A percentile compares a stretch with the other conserved stretches of the same genome.
These are phyloP conservation scores for Fusarium tricinctum DNA, from an alignment of 2,329 filamentous ascomycete genomes.

Conservation along the genomic window DNA sequence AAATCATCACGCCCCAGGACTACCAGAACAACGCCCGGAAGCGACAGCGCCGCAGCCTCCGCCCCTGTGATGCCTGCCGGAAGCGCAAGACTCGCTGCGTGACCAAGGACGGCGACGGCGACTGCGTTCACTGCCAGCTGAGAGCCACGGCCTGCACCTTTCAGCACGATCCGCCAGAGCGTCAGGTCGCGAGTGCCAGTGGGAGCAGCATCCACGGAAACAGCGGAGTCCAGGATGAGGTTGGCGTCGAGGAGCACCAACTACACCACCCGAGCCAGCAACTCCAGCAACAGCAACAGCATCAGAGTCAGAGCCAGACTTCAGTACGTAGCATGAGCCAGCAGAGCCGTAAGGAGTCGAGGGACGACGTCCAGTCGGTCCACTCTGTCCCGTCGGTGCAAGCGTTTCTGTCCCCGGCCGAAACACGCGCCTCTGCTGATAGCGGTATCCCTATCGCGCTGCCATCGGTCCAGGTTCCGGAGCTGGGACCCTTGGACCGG, in stretches of 20 bases:
- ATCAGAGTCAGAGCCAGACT: slow-evolving; percentile 24
- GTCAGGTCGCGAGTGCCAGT: slow-evolving; percentile 41
- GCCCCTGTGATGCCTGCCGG: slow-evolving; percentile 54
- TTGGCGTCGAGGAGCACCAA: slow-evolving; percentile 24
- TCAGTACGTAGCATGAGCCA: slow-evolving; percentile 32
- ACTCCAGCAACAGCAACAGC: slow-evolving; percentile 7
- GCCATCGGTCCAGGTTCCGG: slow-evolving; percentile 38
- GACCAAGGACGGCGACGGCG: slow-evolving; percentile 49
- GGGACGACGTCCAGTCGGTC: slow-evolving; percentile 45
- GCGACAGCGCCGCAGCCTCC: slow-evolving; percentile 49
- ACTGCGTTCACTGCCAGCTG: slow-evolving; percentile 51
- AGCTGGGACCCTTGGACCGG: slow-evolving; percentile 36
- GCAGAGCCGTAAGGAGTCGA: slow-evolving; percentile 43
- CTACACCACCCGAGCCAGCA: slow-evolving; percentile 1
- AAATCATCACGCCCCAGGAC: slow-evolving; percentile 53
- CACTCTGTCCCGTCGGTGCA: slow-evolving; percentile 45
- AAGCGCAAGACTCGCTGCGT: slow-evolving; percentile 54
- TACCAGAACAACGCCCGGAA: slow-evolving; percentile 51
- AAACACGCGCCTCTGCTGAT: slow-evolving; percentile 47
- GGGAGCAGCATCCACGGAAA: slow-evolving; percentile 29
- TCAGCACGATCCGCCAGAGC: slow-evolving; percentile 50
- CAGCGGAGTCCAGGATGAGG: slow-evolving; percentile 40
- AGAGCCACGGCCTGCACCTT: slow-evolving; percentile 50
- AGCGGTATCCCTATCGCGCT: slow-evolving; percentile 33
- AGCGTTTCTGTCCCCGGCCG: slow-evolving; percentile 47